A percentile compares a stretch with the other conserved stretches of the same genome.
Conservation (phyloP, 1,284 basidiomycete species). For the Ceratobasidium sp. region DNA sequence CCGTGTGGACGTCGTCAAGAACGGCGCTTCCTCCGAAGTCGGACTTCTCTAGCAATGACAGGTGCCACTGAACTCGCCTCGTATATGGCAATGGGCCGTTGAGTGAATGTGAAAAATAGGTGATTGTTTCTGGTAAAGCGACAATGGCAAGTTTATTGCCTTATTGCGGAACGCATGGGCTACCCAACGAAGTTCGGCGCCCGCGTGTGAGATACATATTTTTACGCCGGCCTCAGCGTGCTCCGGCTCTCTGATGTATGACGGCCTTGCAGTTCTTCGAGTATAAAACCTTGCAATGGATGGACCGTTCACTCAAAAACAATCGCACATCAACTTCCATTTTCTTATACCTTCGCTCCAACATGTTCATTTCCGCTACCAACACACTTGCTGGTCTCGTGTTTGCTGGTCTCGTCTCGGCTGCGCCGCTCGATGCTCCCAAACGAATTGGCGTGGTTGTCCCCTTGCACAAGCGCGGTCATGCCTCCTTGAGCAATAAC, state of each 20-base stretch:
- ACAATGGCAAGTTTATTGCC: neutral
- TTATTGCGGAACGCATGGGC: constrained; percentile 1
- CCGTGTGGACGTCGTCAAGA: constrained; percentile 2
- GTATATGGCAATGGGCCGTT: neutral
- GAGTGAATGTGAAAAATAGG: neutral
- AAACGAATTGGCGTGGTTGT: constrained; percentile 1
- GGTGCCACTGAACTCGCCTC: neutral
- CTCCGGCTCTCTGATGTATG: neutral
- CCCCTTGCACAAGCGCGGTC: constrained; percentile 14
- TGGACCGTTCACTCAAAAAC: neutral
- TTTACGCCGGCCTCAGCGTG: neutral
- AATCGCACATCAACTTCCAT: neutral
- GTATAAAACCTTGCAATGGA: neutral
- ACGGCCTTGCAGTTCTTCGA: too few species aligned
- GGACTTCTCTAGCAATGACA: neutral
- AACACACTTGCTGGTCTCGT: constrained; percentile 9
- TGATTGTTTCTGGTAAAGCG: neutral
- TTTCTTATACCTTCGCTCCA: neutral
- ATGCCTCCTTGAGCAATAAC: neutral
- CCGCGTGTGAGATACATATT: neutral
- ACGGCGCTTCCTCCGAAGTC: constrained; percentile 4
- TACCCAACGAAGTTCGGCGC: neutral
- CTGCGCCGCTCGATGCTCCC: constrained; percentile 13
- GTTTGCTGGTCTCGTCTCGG: neutral
- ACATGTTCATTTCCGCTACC: constrained; percentile 3